Evolutionary conservation across 2,329 filamentous ascomycete species (phyloP).

Genomic region (Gaeumannomyces sp.): DNA sequence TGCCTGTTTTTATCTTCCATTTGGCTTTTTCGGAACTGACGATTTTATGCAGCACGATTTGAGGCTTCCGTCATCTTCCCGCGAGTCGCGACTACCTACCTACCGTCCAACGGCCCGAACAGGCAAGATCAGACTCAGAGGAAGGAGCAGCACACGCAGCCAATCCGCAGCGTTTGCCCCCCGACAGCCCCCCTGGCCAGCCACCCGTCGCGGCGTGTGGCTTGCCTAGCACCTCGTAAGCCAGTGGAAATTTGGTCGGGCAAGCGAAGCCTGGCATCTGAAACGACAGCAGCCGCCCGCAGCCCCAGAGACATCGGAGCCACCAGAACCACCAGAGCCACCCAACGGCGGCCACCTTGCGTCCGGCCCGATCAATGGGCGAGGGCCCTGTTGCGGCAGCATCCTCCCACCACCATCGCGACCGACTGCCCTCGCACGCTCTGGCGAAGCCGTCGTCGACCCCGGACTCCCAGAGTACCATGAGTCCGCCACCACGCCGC

Average conservation of each 20-base stretch:
- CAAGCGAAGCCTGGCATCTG: background rate
- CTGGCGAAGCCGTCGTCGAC: background rate
- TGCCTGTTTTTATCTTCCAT: too few species aligned
- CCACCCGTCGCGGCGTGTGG: too few species aligned
- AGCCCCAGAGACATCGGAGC: too few species aligned
- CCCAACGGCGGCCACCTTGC: too few species aligned
- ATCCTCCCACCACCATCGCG: background rate
- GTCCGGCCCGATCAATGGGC: background rate
- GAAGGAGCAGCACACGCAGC: background rate
- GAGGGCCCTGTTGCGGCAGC: background rate
- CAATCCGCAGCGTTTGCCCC: background rate
- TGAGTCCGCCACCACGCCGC: conserved; percentile 32
- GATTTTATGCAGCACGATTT: background rate
- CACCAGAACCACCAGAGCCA: too few species aligned
- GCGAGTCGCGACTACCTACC: too few species aligned
- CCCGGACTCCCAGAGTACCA: conserved; percentile 14
- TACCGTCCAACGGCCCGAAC: background rate
- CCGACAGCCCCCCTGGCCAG: background rate
- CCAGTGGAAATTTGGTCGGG: background rate
- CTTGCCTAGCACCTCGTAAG: background rate
- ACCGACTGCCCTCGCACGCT: too few species aligned
- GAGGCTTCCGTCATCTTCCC: background rate
- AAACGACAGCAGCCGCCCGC: too few species aligned
- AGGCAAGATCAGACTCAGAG: background rate
- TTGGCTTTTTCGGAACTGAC: background rate